A percentile compares a stretch with the other conserved stretches of the same genome.
Conservation (phyloP, 139 green algal species). For the Chlorella sp. region DNA sequence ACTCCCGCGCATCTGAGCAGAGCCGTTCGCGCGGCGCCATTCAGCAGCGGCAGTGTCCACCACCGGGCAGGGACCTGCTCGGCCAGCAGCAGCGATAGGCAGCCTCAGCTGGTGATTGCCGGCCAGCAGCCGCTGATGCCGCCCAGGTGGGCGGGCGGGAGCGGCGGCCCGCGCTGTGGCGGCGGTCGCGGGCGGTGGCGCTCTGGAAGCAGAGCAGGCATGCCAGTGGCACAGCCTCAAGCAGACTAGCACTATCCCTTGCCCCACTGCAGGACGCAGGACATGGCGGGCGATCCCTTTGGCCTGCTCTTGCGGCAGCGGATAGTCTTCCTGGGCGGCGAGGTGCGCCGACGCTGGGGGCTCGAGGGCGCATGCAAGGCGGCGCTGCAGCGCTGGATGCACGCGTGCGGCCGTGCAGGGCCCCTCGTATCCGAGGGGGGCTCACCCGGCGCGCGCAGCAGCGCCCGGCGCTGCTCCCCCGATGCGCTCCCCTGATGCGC, state of each 20-base stretch:
- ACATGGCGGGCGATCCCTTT: constrained; percentile 93
- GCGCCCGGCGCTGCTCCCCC: no score
- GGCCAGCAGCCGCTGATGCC: constrained; percentile 40
- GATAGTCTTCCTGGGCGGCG: constrained; percentile 95
- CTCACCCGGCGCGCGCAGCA: neutral
- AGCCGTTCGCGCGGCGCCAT: no score
- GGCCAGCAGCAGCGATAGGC: constrained; percentile 5
- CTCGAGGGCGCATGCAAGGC: neutral
- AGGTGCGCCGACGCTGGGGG: constrained; percentile 43
- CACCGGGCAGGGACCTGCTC: constrained; percentile 29
- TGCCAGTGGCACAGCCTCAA: no score
- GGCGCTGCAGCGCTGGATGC: neutral
- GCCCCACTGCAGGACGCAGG: constrained; percentile 57
- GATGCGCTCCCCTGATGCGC: no score
- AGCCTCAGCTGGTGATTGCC: constrained; percentile 22
- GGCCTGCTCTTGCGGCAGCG: constrained; percentile 91
- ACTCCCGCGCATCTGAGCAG: no score
- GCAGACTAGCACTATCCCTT: no score
- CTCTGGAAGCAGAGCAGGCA: no score
- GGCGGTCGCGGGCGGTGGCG: no score
- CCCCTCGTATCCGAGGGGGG: no score
- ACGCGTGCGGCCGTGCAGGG: neutral
- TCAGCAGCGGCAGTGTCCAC: constrained; percentile 18
- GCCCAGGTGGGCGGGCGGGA: constrained; percentile 30
- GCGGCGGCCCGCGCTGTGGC: no score